Base-by-base conservation (phyloP, 192 early-diverging fungal species). In the Coemansia sp. region DNA sequence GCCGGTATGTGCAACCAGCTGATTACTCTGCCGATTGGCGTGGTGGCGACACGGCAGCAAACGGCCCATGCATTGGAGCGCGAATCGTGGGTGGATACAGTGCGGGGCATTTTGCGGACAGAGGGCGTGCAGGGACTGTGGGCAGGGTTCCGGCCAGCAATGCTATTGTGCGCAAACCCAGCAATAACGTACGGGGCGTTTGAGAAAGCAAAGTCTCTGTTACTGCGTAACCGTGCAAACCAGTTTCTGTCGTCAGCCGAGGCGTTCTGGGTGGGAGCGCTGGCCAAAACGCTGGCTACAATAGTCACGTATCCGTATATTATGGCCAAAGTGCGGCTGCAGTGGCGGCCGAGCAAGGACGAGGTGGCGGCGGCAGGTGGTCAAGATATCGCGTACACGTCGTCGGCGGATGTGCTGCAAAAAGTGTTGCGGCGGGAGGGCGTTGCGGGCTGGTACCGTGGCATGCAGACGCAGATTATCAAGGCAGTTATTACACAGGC, bases 401-500 rank as follows among this genome's bases (percentile, higher is more conserved):
- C 91, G 68, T 84, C 92, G 22, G 73, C 91, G 26, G 95, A 98
- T 75, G 90, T 99, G 6, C 82, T 99, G 52, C 54, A 65, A 48
- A 93, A 93, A 72, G 90, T 94, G 24, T 81, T 89, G 61, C 72
- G 86, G 57, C 77, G 61, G 26, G 93, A 97, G 50, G 97, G 97
- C 4, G 39, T 96, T 54, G 65, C 77, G 52, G 97, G 97, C 7
- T 96, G 91, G 93, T 99, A 80, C 65, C 52, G 93, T 89, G 97
- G 97, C 32, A 95, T 99, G 92, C 86, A 90, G 79, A 86, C 95
- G 10, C 97, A 99, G 83, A 96, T 99, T 62, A 84, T 89, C 68
- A 99, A 99, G 84, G 97, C 95, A n/a, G 97, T 99, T n/a, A 82
- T 99, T 57, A 93, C 93, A 8, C 97, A 99, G 73, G 95, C 97